Base-by-base conservation (phyloP, 2,329 filamentous ascomycete genomes). In the Monilinia fructigena region DNA sequence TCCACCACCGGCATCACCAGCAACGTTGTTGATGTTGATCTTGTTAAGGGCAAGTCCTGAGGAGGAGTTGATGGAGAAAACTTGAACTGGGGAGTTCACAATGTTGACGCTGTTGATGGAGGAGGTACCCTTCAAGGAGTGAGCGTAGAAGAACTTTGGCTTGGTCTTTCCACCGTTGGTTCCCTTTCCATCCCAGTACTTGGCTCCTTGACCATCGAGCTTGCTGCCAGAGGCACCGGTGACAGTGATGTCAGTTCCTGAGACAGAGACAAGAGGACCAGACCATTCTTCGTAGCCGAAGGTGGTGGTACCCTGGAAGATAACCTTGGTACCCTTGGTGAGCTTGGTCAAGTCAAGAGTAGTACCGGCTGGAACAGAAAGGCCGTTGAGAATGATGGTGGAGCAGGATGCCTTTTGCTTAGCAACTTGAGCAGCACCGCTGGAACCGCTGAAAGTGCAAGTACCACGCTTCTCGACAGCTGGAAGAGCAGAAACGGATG, bases 271-370 rank as follows among this genome's bases (percentile, higher is more conserved):
- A 18, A 91, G 79, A 55, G 88, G 88, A 0, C 88, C 88, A 1
- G 76, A 75, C 88, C 87, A 90, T 72, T 88, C 83, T 69, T 85
- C 79, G 78, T 89, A 89, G 26, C 81, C 87, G 73, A 88, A 91
- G 64, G 83, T 86, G n/a, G 88, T 90, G 18, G 80, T 84, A 54
- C 88, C 89, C 66, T 85, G 76, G 76, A 90, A 90, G 71, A 83
- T 84, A 69, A 89, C 81, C 65, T 76, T 23, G 50, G 85, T 86
- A 69, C 82, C 82, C 23, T 76, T 73, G 1, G 79, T 79, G 50
- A 87, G 79, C 26, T 78, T 77, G 16, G 84, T 85, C 68, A 89
- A 74, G 72, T 88, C 84, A 3, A 89, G 80, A 3, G 85, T 87
- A 12, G 78, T 78, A 31, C 85, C 85, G 3, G 85, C 81, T 7